phyloP scores from a whole-genome alignment of 2,329 filamentous ascomycete species.

The Arthrinium phaeospermum region DNA sequence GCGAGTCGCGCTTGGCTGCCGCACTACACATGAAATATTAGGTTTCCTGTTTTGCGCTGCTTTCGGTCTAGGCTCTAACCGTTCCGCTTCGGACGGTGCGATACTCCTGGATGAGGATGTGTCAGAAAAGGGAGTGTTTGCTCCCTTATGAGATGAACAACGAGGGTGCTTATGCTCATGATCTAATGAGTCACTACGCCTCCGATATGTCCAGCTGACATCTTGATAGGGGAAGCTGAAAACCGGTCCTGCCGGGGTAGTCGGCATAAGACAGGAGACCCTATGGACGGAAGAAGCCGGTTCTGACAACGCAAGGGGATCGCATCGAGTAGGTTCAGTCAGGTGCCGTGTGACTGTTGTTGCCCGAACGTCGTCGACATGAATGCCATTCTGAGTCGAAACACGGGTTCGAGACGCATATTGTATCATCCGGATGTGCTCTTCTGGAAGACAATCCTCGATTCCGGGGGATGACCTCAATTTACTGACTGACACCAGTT shows the following conservation, averaged over 20 bases:
- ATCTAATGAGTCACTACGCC: neutral
- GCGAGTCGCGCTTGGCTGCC: neutral
- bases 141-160: neutral
- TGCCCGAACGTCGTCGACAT: neutral
- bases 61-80: neutral
- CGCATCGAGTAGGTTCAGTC: neutral
- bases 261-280: neutral
- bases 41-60: neutral
- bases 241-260: neutral
- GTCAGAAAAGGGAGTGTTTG: neutral
- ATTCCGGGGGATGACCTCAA: neutral
- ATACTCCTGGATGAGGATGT: too few relatives aligned
- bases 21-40: neutral
- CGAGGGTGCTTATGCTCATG: neutral
- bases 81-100: neutral
- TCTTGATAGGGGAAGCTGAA: neutral
- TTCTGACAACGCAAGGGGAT: neutral
- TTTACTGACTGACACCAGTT: neutral
- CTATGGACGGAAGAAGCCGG: neutral
- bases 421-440: neutral
- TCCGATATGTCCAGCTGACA: neutral
- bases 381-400: neutral
- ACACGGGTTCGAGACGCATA: neutral
- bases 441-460: neutral
- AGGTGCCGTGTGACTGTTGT: neutral